These are phyloP conservation scores for Chytridiales sp. DNA, from an alignment of 371 early-diverging fungal genomes.

Conservation along the genomic window DNA sequence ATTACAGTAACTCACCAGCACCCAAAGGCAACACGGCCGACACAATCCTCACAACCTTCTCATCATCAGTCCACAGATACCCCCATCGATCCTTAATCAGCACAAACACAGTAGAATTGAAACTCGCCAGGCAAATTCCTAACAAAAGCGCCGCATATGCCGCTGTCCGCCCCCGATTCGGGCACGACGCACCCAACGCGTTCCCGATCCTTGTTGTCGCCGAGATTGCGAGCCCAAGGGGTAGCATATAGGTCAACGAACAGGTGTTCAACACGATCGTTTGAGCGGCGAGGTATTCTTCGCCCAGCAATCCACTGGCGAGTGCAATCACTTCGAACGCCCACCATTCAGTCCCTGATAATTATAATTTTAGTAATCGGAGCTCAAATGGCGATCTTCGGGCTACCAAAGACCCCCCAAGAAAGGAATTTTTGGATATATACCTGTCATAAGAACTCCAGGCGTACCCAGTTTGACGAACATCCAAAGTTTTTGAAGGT, in stretches of 20 bases:
- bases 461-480: conserved; percentile 73
- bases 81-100: conserved; percentile 31
- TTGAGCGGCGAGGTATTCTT: conserved; percentile 79
- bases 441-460: conserved; percentile 67
- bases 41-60: conserved; percentile 65
- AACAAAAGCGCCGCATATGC: conserved; percentile 17
- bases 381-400: no score
- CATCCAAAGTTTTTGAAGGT: conserved; percentile 55
- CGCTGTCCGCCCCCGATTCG: conserved; percentile 16
- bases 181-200: conserved; percentile 31
- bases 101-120: conserved; percentile 29
- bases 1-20: conserved; percentile 38
- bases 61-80: conserved; percentile 48
- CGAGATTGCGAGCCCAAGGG: conserved; percentile 62
- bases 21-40: conserved; percentile 71
- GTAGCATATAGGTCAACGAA: conserved; percentile 64
- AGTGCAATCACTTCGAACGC: conserved; percentile 74
- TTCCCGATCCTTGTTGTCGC: conserved; percentile 77
- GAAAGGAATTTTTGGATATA: conserved; percentile 17
- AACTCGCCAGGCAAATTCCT: conserved; percentile 15
- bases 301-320: conserved; percentile 71
- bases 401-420: no score
- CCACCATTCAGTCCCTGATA: conserved; percentile 37
- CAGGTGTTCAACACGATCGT: conserved; percentile 74
- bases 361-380: background rate